These are phyloP conservation scores for Globisporangium megalacanthum DNA, from an alignment of 352 stramenopile species.

Conservation along the genomic window DNA sequence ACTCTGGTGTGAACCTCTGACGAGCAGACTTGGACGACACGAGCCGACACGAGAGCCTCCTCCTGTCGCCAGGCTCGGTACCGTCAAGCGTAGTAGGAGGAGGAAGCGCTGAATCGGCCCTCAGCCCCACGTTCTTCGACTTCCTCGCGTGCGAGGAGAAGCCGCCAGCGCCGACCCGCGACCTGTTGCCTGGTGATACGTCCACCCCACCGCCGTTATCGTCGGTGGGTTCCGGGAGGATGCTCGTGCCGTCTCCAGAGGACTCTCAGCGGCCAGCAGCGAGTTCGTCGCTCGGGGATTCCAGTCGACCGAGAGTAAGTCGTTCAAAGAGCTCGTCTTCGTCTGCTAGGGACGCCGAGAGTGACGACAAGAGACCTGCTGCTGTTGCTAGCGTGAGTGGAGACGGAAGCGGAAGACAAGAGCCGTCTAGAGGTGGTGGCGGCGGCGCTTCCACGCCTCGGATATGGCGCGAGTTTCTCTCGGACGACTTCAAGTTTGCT, in stretches of 20 bases:
- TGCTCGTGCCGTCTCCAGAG: slow-evolving; percentile 7
- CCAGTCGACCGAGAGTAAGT: slow-evolving; percentile 14
- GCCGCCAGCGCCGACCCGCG: slow-evolving; percentile 14
- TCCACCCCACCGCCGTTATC: neutral
- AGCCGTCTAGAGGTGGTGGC: neutral
- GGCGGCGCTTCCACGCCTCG: slow-evolving; percentile 25
- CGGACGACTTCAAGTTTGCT: slow-evolving; percentile 66
- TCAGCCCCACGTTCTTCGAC: slow-evolving; percentile 76
- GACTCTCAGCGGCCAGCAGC: slow-evolving; percentile 2
- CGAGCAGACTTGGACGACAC: neutral
- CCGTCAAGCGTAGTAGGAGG: slow-evolving; percentile 14
- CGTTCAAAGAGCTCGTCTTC: neutral
- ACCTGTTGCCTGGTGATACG: neutral
- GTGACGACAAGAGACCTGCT: slow-evolving; percentile 4
- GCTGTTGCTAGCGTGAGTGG: slow-evolving; percentile 6
- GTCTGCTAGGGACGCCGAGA: slow-evolving; percentile 3
- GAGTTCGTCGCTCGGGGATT: neutral
- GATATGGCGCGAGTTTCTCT: slow-evolving; percentile 73
- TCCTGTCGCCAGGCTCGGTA: neutral
- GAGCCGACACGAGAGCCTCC: slow-evolving; percentile 1
- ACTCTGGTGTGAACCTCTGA: neutral
- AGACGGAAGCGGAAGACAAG: slow-evolving; percentile 7
- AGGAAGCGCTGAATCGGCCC: slow-evolving; percentile 29
- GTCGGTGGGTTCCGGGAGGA: neutral
- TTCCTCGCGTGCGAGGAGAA: slow-evolving; percentile 69